phyloP scores from a whole-genome alignment of 805 yeast genomes.

The Metschnikowia lachancei region DNA sequence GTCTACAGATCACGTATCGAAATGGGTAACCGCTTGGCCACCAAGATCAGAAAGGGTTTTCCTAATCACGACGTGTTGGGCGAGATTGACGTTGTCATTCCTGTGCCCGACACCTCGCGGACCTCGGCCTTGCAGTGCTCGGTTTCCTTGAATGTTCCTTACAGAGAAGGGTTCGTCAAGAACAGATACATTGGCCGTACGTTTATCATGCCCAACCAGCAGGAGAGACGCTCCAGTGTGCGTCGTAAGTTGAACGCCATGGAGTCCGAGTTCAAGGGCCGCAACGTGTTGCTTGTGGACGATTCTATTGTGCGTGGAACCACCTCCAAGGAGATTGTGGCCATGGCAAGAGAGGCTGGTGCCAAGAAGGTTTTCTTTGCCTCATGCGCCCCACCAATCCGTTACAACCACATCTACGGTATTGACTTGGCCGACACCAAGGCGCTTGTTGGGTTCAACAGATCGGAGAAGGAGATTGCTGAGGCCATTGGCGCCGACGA shows the following conservation, averaged over 20 bases:
- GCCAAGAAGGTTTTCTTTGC: slow-evolving; percentile 95
- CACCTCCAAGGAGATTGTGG: slow-evolving; percentile 91
- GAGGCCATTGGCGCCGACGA: slow-evolving; percentile 81
- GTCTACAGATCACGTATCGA: slow-evolving; percentile 89
- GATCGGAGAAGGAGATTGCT: slow-evolving; percentile 73
- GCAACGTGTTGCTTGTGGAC: slow-evolving; percentile 86
- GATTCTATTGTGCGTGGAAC: slow-evolving; percentile 98
- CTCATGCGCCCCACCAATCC: slow-evolving; percentile 96
- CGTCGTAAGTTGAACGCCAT: slow-evolving; percentile 94
- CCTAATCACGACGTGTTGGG: slow-evolving; percentile 43
- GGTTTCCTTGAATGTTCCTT: slow-evolving; percentile 72
- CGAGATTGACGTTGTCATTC: slow-evolving; percentile 89
- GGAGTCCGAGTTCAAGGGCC: slow-evolving; percentile 84
- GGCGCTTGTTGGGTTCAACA: slow-evolving; percentile 85
- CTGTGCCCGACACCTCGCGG: slow-evolving; percentile 98
- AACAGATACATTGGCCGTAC: slow-evolving; percentile 97
- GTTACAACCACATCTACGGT: slow-evolving; percentile 94
- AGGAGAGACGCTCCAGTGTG: slow-evolving; percentile 88
- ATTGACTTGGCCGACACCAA: slow-evolving; percentile 94
- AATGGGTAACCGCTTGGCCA: slow-evolving; percentile 90
- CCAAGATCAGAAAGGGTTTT: slow-evolving; percentile 50
- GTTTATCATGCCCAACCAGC: slow-evolving; percentile 97
- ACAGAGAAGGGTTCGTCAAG: slow-evolving; percentile 95
- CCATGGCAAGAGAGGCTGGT: slow-evolving; percentile 99
- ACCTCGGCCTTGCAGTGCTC: slow-evolving; percentile 93